phyloP scores from a whole-genome alignment of 495 filamentous ascomycete genomes.

The Annulohypoxylon bovei region DNA sequence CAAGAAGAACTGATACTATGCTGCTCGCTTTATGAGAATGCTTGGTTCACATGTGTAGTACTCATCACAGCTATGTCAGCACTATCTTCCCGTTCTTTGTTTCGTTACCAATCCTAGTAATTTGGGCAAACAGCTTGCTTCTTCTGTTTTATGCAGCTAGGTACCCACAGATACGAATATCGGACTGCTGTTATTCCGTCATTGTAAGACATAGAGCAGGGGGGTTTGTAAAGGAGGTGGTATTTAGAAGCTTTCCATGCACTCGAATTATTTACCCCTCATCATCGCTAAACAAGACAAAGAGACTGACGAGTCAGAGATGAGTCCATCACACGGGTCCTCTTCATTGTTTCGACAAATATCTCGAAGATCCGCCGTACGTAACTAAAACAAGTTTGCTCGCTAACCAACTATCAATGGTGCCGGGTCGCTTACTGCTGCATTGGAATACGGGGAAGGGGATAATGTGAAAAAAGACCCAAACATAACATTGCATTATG shows the following conservation, averaged over 20 bases:
- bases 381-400: constrained; percentile 6
- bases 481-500: constrained; percentile 2
- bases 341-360: background rate
- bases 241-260: constrained; percentile 30
- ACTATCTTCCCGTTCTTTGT: background rate
- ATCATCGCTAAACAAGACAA: background rate
- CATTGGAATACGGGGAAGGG: background rate
- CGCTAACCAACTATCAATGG: background rate
- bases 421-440: constrained; percentile 4
- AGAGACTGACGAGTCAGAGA: background rate
- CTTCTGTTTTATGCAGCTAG: background rate
- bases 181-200: constrained; percentile 10
- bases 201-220: constrained; percentile 10
- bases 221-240: constrained; percentile 6
- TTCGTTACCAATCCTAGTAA: background rate
- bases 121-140: constrained; percentile 4
- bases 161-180: background rate
- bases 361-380: background rate
- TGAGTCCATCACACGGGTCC: background rate
- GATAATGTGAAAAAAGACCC: background rate
- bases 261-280: constrained; percentile 19
- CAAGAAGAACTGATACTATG: background rate
- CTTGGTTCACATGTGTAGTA: background rate
- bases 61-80: background rate
- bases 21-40: background rate